Base-by-base conservation (phyloP, 2,329 filamentous ascomycete species). In the Xylariaceae sp. region DNA sequence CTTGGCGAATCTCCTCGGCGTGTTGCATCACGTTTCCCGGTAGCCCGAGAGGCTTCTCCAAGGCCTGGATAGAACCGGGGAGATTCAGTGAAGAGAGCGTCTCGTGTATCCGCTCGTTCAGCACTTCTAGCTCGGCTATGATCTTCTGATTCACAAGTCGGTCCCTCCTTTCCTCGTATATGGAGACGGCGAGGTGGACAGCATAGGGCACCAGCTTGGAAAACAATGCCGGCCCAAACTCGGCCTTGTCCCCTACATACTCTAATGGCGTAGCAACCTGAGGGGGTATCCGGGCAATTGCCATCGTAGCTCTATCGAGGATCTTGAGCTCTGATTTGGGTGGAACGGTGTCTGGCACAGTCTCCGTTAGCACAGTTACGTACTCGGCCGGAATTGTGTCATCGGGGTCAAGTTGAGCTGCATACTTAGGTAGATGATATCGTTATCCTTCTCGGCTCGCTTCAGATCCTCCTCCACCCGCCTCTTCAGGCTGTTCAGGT, bases 371-470 rank as follows among this genome's bases (percentile, higher is more conserved):
- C 17, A 24, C n/a, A n/a, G n/a, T n/a, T n/a, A n/a, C n/a, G n/a
- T n/a, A n/a, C n/a, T n/a, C n/a, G n/a, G n/a, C n/a, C n/a, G n/a
- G n/a, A n/a, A n/a, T n/a, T n/a, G n/a, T n/a, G n/a, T n/a, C n/a
- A n/a, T n/a, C n/a, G n/a, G n/a, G n/a, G n/a, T n/a, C n/a, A n/a
- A n/a, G n/a, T n/a, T n/a, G n/a, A n/a, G n/a, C n/a, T n/a, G n/a
- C 74, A 50, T 65, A 82, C 82, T 77, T 3, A 97, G 69, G 59
- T 96, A 98, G 12, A 98, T 96, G 52, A 94, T 72, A 59, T 98
- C 90, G 50, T 98, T 98, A 57, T 98, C 92, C 61, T 87, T 94
- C 60, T 97, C 90, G 0, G 90, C 89, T 32, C 90, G 74, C 64
- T 94, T 95, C 50, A 98, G 57, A 50, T 96, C 88, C 52, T 95